Conservation (phyloP, 1,284 basidiomycete genomes). For the Sporisorium reilianum region DNA sequence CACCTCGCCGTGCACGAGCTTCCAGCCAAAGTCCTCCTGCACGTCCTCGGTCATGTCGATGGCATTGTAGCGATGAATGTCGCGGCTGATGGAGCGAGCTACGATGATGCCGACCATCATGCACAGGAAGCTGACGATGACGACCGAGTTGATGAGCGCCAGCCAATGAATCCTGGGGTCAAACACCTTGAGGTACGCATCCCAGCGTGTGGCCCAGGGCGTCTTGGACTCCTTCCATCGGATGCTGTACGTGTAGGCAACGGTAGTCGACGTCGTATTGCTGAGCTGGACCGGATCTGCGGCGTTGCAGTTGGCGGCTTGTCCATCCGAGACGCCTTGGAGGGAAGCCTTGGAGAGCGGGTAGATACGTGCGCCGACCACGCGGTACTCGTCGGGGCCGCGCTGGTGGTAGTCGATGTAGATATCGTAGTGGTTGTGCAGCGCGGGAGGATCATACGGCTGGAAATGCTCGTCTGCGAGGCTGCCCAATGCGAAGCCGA, state of each 20-base stretch:
- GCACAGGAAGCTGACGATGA: slow-evolving; percentile 80
- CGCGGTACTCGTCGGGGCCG: slow-evolving; percentile 59
- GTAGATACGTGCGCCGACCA: slow-evolving; percentile 66
- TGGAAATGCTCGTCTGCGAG: slow-evolving; percentile 69
- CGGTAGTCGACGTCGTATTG: slow-evolving; percentile 76
- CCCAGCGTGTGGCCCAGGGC: slow-evolving; percentile 89
- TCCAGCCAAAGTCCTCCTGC: slow-evolving; percentile 98
- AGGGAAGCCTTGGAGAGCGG: slow-evolving; percentile 59
- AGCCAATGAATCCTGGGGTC: slow-evolving; percentile 76
- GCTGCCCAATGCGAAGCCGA: slow-evolving; percentile 70
- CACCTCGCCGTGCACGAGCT: slow-evolving; percentile 94
- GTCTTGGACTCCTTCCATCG: slow-evolving; percentile 86
- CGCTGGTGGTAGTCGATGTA: slow-evolving; percentile 68
- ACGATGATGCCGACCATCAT: slow-evolving; percentile 91
- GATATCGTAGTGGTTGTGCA: slow-evolving; percentile 67
- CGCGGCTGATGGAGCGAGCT: slow-evolving; percentile 84
- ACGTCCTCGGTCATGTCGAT: slow-evolving; percentile 94
- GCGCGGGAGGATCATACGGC: slow-evolving; percentile 57
- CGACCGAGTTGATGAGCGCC: slow-evolving; percentile 90
- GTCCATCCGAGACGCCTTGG: slow-evolving; percentile 19
- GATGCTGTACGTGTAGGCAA: slow-evolving; percentile 90
- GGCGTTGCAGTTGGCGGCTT: slow-evolving; percentile 50
- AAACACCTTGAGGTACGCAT: slow-evolving; percentile 77
- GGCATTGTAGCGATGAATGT: slow-evolving; percentile 95
- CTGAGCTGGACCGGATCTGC: slow-evolving; percentile 51